These are phyloP conservation scores for Zygosaccharomyces rouxii DNA, from an alignment of 805 yeast species.

Conservation along the genomic window DNA sequence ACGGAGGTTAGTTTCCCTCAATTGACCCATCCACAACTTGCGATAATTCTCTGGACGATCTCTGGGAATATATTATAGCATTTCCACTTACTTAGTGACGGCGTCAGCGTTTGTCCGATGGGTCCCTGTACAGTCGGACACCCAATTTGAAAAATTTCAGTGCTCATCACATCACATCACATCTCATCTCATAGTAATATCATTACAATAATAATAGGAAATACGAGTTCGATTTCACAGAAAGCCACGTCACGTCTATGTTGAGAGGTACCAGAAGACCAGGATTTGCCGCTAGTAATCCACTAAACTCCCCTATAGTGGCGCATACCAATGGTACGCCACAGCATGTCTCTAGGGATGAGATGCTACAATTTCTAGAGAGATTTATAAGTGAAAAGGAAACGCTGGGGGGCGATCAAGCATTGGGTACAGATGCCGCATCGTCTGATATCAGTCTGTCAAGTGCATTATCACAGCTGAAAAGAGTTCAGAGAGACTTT, in stretches of 20 bases:
- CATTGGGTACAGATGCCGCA: constrained; percentile 10
- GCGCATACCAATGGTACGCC: constrained; percentile 25
- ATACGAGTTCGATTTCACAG: no score
- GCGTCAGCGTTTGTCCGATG: background rate
- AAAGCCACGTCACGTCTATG: constrained; percentile 10
- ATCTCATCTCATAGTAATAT: background rate
- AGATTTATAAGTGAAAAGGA: constrained; percentile 29
- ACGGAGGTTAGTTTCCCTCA: no score
- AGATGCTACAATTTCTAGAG: constrained; percentile 27
- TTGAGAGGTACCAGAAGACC: constrained; percentile 27
- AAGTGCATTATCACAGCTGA: constrained; percentile 50
- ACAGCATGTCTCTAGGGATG: constrained; percentile 27
- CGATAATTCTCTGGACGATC: no score
- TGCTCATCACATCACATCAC: constrained; percentile 4
- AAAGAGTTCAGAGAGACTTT: constrained; percentile 70
- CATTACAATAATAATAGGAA: background rate
- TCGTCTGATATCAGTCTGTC: constrained; percentile 30
- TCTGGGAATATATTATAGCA: background rate
- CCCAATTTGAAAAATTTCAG: background rate
- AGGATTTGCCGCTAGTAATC: constrained; percentile 14
- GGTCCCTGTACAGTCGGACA: background rate
- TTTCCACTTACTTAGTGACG: no score
- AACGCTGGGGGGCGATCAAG: constrained; percentile 11
- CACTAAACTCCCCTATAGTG: constrained; percentile 30
- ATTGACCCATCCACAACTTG: no score